Evolutionary conservation across 257 asterid species (phyloP).

Genomic region (Anisodus acutangulus): DNA sequence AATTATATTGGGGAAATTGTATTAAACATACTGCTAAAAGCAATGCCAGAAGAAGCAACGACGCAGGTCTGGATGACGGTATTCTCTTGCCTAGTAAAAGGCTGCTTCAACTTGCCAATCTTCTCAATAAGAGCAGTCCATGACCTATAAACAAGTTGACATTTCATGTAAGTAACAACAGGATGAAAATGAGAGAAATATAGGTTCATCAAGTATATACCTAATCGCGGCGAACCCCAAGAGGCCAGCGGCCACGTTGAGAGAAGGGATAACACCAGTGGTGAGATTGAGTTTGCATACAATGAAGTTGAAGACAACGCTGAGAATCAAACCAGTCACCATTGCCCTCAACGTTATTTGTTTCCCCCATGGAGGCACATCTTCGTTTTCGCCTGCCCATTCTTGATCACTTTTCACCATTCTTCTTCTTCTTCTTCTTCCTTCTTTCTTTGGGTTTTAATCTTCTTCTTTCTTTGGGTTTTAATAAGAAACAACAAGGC

Average conservation of each 20-base stretch:
- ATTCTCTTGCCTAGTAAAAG: constrained; percentile 77
- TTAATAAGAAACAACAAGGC: not conserved
- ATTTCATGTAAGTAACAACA: too few species aligned
- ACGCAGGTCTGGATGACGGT: constrained; percentile 75
- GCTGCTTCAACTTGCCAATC: constrained; percentile 59
- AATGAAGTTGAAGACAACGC: constrained; percentile 62
- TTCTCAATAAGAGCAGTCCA: constrained; percentile 44
- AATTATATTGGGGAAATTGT: not conserved
- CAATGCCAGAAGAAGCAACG: constrained; percentile 80
- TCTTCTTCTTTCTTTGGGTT: not conserved
- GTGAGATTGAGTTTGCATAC: constrained; percentile 72
- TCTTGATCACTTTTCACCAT: not conserved
- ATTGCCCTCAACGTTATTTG: constrained; percentile 60
- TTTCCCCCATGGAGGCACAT: constrained; percentile 57
- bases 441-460: not conserved
- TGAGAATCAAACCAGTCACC: constrained; percentile 48
- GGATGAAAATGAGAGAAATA: too few species aligned
- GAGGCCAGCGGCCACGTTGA: constrained; percentile 78
- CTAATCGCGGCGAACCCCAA: constrained; percentile 63
- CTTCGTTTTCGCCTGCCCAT: not conserved
- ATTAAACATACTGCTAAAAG: constrained; percentile 61
- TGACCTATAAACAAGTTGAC: constrained; percentile 28
- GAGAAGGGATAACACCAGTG: constrained; percentile 74
- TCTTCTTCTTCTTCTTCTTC: not conserved
- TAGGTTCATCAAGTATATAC: constrained; percentile 16